Conservation (phyloP, 441 rosid genomes). For the Breynia disticha region DNA sequence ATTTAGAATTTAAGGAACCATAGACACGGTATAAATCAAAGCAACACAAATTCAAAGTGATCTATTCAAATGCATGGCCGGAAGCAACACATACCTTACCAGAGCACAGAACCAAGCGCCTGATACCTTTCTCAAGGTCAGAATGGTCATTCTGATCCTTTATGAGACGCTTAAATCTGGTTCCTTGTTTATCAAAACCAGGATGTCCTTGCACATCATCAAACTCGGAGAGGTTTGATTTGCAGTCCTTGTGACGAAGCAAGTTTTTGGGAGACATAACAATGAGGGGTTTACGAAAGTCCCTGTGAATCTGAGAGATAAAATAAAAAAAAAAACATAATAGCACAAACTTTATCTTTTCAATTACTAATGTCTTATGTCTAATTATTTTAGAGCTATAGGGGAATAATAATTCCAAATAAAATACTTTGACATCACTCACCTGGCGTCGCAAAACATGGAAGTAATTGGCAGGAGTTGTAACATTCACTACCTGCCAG, state of each 20-base stretch:
- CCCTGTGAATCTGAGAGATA: constrained; percentile 65
- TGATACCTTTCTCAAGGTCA: constrained; percentile 77
- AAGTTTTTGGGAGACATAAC: constrained; percentile 94
- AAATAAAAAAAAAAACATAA: constrained; percentile 14
- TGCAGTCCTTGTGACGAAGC: constrained; percentile 95
- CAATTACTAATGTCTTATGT: not conserved
- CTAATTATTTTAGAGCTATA: too few relatives aligned
- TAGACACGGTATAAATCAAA: not conserved
- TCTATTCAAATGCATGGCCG: constrained; percentile 1
- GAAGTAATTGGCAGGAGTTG: constrained; percentile 98
- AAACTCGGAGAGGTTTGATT: constrained; percentile 89
- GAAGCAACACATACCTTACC: constrained; percentile 53
- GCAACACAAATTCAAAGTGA: not conserved
- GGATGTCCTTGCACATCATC: constrained; percentile 98
- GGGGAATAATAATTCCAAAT: not conserved
- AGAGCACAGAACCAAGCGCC: constrained; percentile 91
- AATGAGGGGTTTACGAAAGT: constrained; percentile 86
- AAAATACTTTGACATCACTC: constrained; percentile 13
- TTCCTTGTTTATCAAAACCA: constrained; percentile 98
- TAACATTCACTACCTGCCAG: constrained; percentile 95
- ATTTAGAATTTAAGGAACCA: constrained; percentile 3
- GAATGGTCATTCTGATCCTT: constrained; percentile 89
- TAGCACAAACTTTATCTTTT: not conserved
- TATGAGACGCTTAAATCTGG: constrained; percentile 88
- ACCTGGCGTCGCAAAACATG: constrained; percentile 96